Base-by-base conservation (phyloP, 345 rosid genomes). In the Eucalyptus erythrocorys region DNA sequence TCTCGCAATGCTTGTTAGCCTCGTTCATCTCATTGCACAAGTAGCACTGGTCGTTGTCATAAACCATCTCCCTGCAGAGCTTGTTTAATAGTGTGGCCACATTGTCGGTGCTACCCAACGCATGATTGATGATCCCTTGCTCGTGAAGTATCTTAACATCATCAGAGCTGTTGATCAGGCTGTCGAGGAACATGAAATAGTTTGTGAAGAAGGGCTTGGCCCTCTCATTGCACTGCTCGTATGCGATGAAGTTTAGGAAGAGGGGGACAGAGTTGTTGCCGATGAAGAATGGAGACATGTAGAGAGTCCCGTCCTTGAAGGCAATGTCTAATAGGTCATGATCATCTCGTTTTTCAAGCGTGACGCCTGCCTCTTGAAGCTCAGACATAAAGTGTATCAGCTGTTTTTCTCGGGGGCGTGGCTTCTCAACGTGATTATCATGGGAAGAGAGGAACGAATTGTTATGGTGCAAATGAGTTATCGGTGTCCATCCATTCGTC, bases 151-250 rank as follows among this genome's bases (percentile, higher is more conserved):
- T 79, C 87, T 37, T 80, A 4, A 87, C 16, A 2, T 89, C 90
- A n/a, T 59, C 51, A 0, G 10, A 47, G 24, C 88, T 50, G 53
- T 64, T 89, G 45, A 79, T 89, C 57, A 89, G 88, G 84, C 84
- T 89, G 82, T 89, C 87, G 34, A 89, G 64, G 82, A 89, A 87
- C 88, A 89, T 89, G 50, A 89, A 86, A 59, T 76, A 89, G 88
- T 86, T 79, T 40, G 90, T 89, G 88, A 89, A 86, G 90, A 11
- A 79, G 15, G 87, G 87, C 45, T 86, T 55, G 30, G 86, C 86
- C 37, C 59, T 88, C 86, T 47, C 88, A 26, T 79, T 12, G 43
- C 88, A 86, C 87, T 87, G 90, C 64, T 89, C 90, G 42, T 86
- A 87, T 4, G 88, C 90, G 27, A 89, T 57, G 24, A 87, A 81